Conservation (phyloP, 1,284 basidiomycete species). For the Marasmius fiardii region DNA sequence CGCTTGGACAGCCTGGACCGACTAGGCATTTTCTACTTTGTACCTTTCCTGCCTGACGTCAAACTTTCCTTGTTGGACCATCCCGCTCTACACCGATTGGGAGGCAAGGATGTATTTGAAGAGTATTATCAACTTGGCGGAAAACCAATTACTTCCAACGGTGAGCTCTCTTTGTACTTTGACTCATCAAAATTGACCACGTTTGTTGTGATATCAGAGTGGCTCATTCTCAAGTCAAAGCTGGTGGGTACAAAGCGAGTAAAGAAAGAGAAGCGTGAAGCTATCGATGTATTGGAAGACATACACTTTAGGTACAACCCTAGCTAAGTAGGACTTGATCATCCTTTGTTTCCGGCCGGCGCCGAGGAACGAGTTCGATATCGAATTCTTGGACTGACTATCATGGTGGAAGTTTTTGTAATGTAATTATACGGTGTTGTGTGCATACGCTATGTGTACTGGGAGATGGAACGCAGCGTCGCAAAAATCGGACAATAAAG, state of each 20-base stretch:
- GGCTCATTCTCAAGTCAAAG: conserved; percentile 3
- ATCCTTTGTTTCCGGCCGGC: no score
- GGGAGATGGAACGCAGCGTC: no score
- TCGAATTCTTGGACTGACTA: no score
- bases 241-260: conserved; percentile 2
- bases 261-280: conserved; percentile 6
- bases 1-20: conserved; percentile 12
- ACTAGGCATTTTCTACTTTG: conserved; percentile 17
- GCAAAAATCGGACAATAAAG: no score
- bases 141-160: conserved; percentile 15
- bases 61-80: conserved; percentile 13
- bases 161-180: conserved; percentile 3
- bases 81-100: conserved; percentile 6
- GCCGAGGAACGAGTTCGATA: no score
- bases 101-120: conserved; percentile 16
- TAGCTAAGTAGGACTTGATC: no score
- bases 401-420: no score
- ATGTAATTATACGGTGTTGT: no score
- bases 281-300: conserved; percentile 14
- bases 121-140: conserved; percentile 17
- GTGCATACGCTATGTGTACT: no score
- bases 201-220: neutral
- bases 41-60: conserved; percentile 16
- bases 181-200: neutral
- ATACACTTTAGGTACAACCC: conserved; percentile 16